Conservation (phyloP, 1,139 yeast species). For the Yamadazyma sp. region DNA sequence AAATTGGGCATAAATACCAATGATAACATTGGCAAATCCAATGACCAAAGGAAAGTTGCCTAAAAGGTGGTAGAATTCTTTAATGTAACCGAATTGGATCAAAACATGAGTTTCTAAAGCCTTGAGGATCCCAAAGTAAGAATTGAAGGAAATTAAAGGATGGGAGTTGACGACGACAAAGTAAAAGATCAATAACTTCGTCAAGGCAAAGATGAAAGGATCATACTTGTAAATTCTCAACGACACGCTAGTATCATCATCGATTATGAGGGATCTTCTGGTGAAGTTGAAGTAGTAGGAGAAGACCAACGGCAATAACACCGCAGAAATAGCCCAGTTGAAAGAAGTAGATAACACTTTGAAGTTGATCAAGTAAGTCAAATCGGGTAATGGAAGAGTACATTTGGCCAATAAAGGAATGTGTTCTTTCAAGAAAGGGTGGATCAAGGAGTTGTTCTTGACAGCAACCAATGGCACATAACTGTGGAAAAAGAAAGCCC, state of each 20-base stretch:
- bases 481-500: slow-evolving; percentile 32
- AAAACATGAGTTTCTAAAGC: slow-evolving; percentile 37
- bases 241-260: slow-evolving; percentile 37
- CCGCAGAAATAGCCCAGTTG: slow-evolving; percentile 44
- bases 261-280: slow-evolving; percentile 42
- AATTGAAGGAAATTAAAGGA: slow-evolving; percentile 29
- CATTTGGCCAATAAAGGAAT: slow-evolving; percentile 27
- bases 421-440: slow-evolving; percentile 38
- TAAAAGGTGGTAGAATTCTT: slow-evolving; percentile 34
- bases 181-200: slow-evolving; percentile 49
- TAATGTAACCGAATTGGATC: slow-evolving; percentile 40
- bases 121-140: slow-evolving; percentile 30
- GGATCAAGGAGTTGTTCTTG: slow-evolving; percentile 38
- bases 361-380: slow-evolving; percentile 30
- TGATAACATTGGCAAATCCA: slow-evolving; percentile 47
- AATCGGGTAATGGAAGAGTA: slow-evolving; percentile 34
- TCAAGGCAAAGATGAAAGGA: slow-evolving; percentile 57
- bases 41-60: slow-evolving; percentile 51
- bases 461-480: slow-evolving; percentile 41
- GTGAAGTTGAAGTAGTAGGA: slow-evolving; percentile 58
- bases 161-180: slow-evolving; percentile 35
- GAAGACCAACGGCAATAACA: slow-evolving; percentile 43
- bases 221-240: slow-evolving; percentile 47
- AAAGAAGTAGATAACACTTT: slow-evolving; percentile 31
- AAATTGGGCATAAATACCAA: slow-evolving; percentile 54